Percentiles rank a stretch among this genome's conserved stretches.
phyloP scores from a whole-genome alignment of 805 yeast species.

The Ogataea populi-albae region DNA sequence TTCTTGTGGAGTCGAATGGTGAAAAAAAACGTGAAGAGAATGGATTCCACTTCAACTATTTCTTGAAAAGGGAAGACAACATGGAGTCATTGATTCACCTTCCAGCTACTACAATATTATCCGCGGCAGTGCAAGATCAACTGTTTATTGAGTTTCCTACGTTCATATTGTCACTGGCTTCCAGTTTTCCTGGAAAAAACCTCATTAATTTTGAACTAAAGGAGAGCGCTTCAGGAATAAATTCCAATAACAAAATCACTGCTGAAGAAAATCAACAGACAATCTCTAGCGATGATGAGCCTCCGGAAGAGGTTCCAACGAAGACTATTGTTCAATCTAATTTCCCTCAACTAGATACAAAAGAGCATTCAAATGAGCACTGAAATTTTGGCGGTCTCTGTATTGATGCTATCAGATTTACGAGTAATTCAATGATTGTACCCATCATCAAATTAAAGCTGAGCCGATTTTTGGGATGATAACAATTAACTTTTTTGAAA shows the following conservation, averaged over 20 bases:
- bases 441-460: too few relatives aligned
- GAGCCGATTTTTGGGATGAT: too few relatives aligned
- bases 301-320: conserved; percentile 27
- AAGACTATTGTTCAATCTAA: conserved; percentile 1
- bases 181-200: conserved; percentile 26
- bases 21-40: too few relatives aligned
- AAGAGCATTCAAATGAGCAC: too few relatives aligned
- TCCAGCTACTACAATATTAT: conserved; percentile 36
- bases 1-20: neutral
- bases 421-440: too few relatives aligned
- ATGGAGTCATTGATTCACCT: conserved; percentile 37
- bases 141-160: conserved; percentile 80
- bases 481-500: too few relatives aligned
- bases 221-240: conserved; percentile 8
- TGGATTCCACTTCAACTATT: conserved; percentile 13
- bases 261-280: neutral
- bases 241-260: too few relatives aligned
- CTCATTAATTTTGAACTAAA: conserved; percentile 25
- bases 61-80: conserved; percentile 7
- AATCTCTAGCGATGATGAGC: conserved; percentile 13
- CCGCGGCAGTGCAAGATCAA: conserved; percentile 49
- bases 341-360: too few relatives aligned
- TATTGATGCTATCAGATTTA: too few relatives aligned
- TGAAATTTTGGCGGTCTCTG: too few relatives aligned
- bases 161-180: conserved; percentile 41